phyloP scores from a whole-genome alignment of 176 grass and related monocot species.

The Bonia amplexicaulis region DNA sequence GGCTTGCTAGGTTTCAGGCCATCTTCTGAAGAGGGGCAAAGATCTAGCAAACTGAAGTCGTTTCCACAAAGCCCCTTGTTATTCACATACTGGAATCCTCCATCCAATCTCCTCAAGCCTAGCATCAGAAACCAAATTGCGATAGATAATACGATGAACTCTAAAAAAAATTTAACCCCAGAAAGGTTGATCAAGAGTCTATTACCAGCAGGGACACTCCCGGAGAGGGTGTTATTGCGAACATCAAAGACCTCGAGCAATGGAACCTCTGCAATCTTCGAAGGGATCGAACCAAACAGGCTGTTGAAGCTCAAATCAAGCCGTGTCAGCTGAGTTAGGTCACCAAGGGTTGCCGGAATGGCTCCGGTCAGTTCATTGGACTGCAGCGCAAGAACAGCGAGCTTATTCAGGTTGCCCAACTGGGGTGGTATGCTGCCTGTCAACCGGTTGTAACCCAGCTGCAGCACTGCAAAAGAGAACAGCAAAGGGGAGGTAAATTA shows the following conservation, averaged over 20 bases:
- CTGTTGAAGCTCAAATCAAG: conserved; percentile 88
- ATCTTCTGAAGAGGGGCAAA: conserved; percentile 55
- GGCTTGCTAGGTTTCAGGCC: conserved; percentile 75
- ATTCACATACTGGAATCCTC: conserved; percentile 75
- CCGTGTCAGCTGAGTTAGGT: conserved; percentile 53
- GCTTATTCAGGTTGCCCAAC: conserved; percentile 68
- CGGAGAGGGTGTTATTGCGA: conserved; percentile 79
- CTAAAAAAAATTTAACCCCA: neutral
- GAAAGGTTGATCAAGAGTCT: neutral
- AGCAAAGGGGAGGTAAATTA: neutral
- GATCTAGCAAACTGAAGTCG: conserved; percentile 57
- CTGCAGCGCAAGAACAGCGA: conserved; percentile 70
- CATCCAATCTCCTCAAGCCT: conserved; percentile 65
- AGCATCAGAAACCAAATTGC: conserved; percentile 12
- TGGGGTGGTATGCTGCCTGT: conserved; percentile 68
- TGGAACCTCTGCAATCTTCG: conserved; percentile 54
- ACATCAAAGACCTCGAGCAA: conserved; percentile 69
- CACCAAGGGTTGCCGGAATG: conserved; percentile 77
- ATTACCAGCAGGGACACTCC: conserved; percentile 72
- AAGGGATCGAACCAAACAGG: conserved; percentile 84
- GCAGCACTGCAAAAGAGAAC: conserved; percentile 54
- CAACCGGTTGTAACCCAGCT: conserved; percentile 88
- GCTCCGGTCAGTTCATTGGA: conserved; percentile 84
- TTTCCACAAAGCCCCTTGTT: conserved; percentile 81
- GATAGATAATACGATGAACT: neutral